These are phyloP conservation scores for Russula dissimulans DNA, from an alignment of 768 basidiomycete species.

Conservation along the genomic window DNA sequence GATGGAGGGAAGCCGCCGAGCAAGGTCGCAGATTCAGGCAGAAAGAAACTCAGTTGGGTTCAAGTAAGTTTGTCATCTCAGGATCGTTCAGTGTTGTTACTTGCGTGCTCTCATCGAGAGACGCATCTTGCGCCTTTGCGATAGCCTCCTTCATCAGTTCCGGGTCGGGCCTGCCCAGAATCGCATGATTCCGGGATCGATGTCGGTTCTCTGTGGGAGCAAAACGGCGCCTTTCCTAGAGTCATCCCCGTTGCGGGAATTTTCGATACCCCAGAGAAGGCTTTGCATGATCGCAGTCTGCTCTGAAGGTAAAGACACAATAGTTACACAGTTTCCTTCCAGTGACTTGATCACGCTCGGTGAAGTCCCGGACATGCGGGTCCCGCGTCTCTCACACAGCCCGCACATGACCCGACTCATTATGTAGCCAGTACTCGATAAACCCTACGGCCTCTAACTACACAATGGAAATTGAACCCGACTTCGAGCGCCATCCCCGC, in stretches of 20 bases:
- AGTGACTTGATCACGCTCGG: too few relatives aligned
- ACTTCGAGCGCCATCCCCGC: too few relatives aligned
- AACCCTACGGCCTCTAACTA: too few relatives aligned
- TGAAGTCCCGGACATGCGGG: too few relatives aligned
- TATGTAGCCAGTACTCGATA: too few relatives aligned
- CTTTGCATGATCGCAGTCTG: constrained; percentile 40
- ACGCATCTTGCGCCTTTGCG: constrained; percentile 49
- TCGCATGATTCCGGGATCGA: constrained; percentile 74
- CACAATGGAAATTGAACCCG: too few relatives aligned
- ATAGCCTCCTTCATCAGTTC: constrained; percentile 78
- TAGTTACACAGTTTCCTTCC: too few relatives aligned
- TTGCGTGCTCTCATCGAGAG: constrained; percentile 45
- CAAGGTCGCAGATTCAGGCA: neutral
- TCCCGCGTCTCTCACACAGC: too few relatives aligned
- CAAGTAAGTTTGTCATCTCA: constrained; percentile 58
- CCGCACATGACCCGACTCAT: too few relatives aligned
- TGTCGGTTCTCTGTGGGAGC: constrained; percentile 34
- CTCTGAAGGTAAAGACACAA: too few relatives aligned
- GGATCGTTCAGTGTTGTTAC: constrained; percentile 70
- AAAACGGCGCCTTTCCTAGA: constrained; percentile 28
- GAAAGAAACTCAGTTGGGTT: neutral
- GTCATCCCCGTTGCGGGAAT: constrained; percentile 38
- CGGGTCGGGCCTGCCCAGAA: constrained; percentile 78
- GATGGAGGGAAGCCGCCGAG: neutral
- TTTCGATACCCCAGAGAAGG: constrained; percentile 74